Conservation (phyloP, 2,329 filamentous ascomycete species). For the Xylaria sp. region DNA sequence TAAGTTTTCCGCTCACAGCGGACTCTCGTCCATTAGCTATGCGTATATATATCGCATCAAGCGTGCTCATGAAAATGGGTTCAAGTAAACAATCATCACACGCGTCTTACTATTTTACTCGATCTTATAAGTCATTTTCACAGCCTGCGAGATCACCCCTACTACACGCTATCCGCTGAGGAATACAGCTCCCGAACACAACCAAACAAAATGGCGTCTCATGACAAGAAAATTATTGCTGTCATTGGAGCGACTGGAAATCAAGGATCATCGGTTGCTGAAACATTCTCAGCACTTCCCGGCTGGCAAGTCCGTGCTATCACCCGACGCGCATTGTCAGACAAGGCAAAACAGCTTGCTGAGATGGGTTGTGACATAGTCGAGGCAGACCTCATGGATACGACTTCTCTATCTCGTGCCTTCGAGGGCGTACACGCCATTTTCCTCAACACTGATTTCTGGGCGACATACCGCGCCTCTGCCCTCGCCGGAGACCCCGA, state of each 20-base stretch:
- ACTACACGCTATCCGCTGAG: too few species aligned
- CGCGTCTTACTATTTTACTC: background rate
- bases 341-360: conserved; percentile 22
- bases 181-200: too few species aligned
- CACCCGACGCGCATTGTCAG: conserved; percentile 22
- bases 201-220: conserved; percentile 14
- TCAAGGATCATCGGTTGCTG: conserved; percentile 33
- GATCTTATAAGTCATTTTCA: background rate
- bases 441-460: conserved; percentile 35
- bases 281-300: conserved; percentile 22
- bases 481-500: conserved; percentile 15
- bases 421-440: conserved; percentile 32
- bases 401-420: conserved; percentile 18
- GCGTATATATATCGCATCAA: conserved; percentile 11
- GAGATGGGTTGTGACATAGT: conserved; percentile 27
- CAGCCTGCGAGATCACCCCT: too few species aligned
- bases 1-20: background rate
- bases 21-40: background rate
- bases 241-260: conserved; percentile 34
- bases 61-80: background rate
- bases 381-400: conserved; percentile 26
- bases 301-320: conserved; percentile 30
- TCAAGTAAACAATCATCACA: background rate
- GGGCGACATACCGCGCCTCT: conserved; percentile 17
- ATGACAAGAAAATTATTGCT: conserved; percentile 25